Evolutionary conservation across 768 basidiomycete genomes (phyloP).

Genomic region (Russula sp.): DNA sequence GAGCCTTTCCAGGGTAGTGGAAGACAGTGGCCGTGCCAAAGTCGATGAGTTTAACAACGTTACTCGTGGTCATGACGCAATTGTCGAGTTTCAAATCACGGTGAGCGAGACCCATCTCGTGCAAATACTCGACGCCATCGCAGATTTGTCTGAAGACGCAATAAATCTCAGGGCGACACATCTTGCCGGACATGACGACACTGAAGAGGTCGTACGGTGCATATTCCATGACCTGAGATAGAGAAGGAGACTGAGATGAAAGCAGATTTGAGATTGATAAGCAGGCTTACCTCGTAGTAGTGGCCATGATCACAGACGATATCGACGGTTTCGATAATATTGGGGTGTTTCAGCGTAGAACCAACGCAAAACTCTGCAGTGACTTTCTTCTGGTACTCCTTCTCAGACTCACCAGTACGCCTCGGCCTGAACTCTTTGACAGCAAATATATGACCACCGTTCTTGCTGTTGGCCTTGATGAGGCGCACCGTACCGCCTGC

Average conservation of each 20-base stretch:
- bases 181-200: conserved; percentile 99
- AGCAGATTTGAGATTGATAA: not conserved
- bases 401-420: conserved; percentile 80
- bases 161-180: conserved; percentile 97
- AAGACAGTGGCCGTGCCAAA: conserved; percentile 99
- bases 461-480: conserved; percentile 81
- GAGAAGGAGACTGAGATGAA: conserved; percentile 8
- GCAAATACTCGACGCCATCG: conserved; percentile 96
- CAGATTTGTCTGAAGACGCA: conserved; percentile 99
- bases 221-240: conserved; percentile 92
- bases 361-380: conserved; percentile 99
- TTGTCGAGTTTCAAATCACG: conserved; percentile 99
- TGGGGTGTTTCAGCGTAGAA: conserved; percentile 86
- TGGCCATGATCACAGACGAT: conserved; percentile 97
- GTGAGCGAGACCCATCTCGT: conserved; percentile 95
- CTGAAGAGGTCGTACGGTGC: conserved; percentile 98
- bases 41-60: conserved; percentile 97
- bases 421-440: conserved; percentile 97
- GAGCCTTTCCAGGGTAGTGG: conserved; percentile 91
- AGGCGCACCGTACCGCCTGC: conserved; percentile 98
- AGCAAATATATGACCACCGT: conserved; percentile 81
- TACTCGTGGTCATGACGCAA: conserved; percentile 95
- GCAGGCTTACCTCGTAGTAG: conserved; percentile 83
- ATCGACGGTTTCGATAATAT: conserved; percentile 97
- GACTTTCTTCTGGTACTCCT: conserved; percentile 99